Evolutionary conservation across 2,329 filamentous ascomycete species (phyloP), one percentile per base, ranked within the genome.

Genomic region (Mariannaea sp.): DNA sequence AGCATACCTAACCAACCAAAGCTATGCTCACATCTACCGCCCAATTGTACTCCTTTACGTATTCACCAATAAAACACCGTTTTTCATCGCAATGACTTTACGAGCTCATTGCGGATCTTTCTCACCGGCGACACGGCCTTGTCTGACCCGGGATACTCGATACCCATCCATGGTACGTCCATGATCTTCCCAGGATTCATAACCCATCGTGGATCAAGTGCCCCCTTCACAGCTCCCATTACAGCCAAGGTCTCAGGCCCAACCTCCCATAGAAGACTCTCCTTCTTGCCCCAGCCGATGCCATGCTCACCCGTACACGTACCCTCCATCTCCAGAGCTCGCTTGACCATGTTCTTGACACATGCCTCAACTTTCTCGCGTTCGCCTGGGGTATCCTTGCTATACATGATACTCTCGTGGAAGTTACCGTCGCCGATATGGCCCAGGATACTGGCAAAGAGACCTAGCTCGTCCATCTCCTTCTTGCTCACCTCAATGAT

Each of bases 351-450:
- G 63, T 91, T 87, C 68, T 92, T 86, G 40, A 97, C 90, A 59
- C 90, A 91, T 49, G 79, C 81, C 69, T 94, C 89, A 1, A 94
- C 90, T 61, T 88, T 89, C 35, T 81, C 86, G 50, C 82, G 82
- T 72, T 96, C 89, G 20, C 79, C 83, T 3, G 83, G 80, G 49
- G 92, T 79, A 19, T 78, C 80, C 20, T 82, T 82, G 72, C 94
- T 84, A 70, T 96, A 97, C 74, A 97, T 87, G 73, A 97, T 94
- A 68, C 88, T 90, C 69, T 92, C 87, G 70, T 97, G 92, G 75
- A 97, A 97, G 72, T 97, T 97, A 30, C 92, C 92, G 68, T 96
- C 92, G 10, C 92, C 92, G 51, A 97, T 88, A 67, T 97, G 92
- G 3, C 92, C 92, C 4, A 97, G 77, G 22, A 96, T 89, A 65